These are phyloP conservation scores for Trapa bicornis DNA, from an alignment of 345 rosid species.

Conservation along the genomic window DNA sequence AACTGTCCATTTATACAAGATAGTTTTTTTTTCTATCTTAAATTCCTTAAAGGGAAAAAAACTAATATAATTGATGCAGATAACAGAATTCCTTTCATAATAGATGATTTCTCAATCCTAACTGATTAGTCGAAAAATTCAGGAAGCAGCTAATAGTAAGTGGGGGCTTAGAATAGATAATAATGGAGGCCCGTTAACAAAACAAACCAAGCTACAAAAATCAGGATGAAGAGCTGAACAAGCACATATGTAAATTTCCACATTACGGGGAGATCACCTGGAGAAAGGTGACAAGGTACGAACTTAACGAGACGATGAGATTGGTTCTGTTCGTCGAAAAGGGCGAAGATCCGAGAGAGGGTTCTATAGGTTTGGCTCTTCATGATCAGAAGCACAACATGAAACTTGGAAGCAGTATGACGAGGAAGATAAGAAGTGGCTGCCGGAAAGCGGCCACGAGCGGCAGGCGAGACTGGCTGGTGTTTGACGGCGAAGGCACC, in stretches of 20 bases:
- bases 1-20: not conserved
- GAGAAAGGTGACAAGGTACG: slow-evolving; percentile 1
- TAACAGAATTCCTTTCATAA: not conserved
- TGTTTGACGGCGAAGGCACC: too few relatives aligned
- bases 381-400: not conserved
- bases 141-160: too few relatives aligned
- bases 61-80: not conserved
- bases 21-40: not conserved
- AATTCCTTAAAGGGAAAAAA: not conserved
- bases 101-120: too few relatives aligned
- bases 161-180: too few relatives aligned
- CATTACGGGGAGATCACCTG: slow-evolving; percentile 8
- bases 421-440: too few relatives aligned
- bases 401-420: too few relatives aligned
- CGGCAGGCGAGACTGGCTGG: too few relatives aligned
- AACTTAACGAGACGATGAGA: slow-evolving; percentile 3
- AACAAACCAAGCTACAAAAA: not conserved
- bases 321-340: slow-evolving; percentile 2
- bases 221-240: not conserved
- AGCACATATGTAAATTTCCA: not conserved
- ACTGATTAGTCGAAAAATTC: too few relatives aligned
- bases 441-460: too few relatives aligned
- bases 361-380: slow-evolving; percentile 1
- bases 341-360: slow-evolving; percentile 1
- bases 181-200: too few relatives aligned